Conservation (phyloP, 2,329 filamentous ascomycete genomes). For the Ophiostoma ulmi region DNA sequence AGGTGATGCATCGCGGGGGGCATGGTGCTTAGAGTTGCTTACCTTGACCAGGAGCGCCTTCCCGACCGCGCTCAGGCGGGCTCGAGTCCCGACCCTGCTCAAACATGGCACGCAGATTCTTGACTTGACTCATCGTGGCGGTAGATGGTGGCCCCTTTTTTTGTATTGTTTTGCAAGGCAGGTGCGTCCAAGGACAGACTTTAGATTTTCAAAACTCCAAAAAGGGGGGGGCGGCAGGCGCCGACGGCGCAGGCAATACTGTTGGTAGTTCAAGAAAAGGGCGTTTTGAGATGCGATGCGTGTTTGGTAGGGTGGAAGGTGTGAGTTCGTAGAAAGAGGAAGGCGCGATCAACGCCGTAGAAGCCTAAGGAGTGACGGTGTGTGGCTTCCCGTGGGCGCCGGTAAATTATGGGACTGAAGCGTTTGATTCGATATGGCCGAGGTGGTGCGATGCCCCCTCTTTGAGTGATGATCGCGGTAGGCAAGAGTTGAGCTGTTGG, state of each 20-base stretch:
- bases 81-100: slow-evolving; percentile 65
- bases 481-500: not conserved
- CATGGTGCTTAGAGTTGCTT: slow-evolving; percentile 21
- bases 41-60: slow-evolving; percentile 47
- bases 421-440: slow-evolving; percentile 1
- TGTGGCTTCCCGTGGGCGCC: slow-evolving; percentile 7
- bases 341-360: slow-evolving; percentile 12
- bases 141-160: slow-evolving; percentile 24
- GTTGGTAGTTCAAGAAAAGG: slow-evolving; percentile 9
- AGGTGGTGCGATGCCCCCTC: slow-evolving; percentile 5
- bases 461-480: not conserved
- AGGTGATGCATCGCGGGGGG: slow-evolving; percentile 28
- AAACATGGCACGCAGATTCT: slow-evolving; percentile 74
- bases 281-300: slow-evolving; percentile 7
- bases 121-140: slow-evolving; percentile 60
- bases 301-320: not conserved
- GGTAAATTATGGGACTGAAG: slow-evolving; percentile 5
- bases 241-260: slow-evolving; percentile 20
- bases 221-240: slow-evolving; percentile 21
- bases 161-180: not conserved
- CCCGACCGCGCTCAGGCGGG: slow-evolving; percentile 64
- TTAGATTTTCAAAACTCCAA: not conserved
- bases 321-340: slow-evolving; percentile 1
- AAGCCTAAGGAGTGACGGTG: not conserved
- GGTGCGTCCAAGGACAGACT: not conserved